Conservation (phyloP, 2,329 filamentous ascomycete species). For the Lachnellula occidentalis region DNA sequence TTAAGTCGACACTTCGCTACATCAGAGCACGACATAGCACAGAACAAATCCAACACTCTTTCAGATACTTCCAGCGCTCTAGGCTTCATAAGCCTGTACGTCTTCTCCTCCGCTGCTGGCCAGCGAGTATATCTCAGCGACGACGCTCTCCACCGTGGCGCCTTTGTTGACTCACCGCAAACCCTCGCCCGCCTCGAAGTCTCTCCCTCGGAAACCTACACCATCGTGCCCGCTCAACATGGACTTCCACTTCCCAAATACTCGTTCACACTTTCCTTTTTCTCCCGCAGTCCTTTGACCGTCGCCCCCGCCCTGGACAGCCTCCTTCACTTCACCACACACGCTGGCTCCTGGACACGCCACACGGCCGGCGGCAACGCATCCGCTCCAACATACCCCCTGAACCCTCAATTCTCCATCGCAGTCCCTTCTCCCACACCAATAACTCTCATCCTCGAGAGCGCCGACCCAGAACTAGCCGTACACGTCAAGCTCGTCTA, state of each 20-base stretch:
- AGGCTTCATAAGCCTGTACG: conserved; percentile 83
- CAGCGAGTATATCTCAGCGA: conserved; percentile 70
- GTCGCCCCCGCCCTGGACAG: conserved; percentile 50
- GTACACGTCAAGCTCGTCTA: conserved; percentile 83
- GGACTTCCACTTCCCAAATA: conserved; percentile 68
- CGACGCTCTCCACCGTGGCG: conserved; percentile 64
- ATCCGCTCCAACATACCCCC: conserved; percentile 67
- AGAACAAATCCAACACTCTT: conserved; percentile 33
- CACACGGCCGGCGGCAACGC: conserved; percentile 82
- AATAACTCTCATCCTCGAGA: conserved; percentile 70
- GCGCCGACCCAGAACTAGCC: conserved; percentile 59
- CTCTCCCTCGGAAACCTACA: conserved; percentile 41
- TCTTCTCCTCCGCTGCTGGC: conserved; percentile 64
- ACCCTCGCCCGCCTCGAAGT: conserved; percentile 72
- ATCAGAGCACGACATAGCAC: conserved; percentile 53
- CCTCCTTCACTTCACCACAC: conserved; percentile 42
- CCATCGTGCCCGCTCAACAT: conserved; percentile 70
- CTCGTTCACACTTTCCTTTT: conserved; percentile 81
- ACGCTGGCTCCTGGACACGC: conserved; percentile 66
- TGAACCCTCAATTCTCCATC: conserved; percentile 82
- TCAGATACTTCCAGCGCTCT: conserved; percentile 33
- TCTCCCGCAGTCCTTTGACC: conserved; percentile 59
- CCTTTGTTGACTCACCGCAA: conserved; percentile 92
- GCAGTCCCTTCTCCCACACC: conserved; percentile 50
- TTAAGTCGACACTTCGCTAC: conserved; percentile 81